Base-by-base conservation (phyloP, 1,284 basidiomycete species). In the Apiotrichum siamense region DNA sequence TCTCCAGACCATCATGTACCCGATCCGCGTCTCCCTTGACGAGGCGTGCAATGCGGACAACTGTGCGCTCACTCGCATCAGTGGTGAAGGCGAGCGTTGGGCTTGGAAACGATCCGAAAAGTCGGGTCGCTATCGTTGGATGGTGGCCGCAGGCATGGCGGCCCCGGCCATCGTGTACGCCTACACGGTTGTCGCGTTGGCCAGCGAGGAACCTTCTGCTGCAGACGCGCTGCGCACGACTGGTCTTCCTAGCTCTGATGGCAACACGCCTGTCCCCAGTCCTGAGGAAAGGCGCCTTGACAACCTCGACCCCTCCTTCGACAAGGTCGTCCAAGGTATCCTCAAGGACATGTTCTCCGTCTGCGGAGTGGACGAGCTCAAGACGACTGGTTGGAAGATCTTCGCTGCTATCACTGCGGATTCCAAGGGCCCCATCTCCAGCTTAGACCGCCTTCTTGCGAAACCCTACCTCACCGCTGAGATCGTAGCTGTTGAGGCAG, bases 101-200 rank as follows among this genome's bases (percentile, higher is more conserved):
- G 37, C 44, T 0, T 74, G 71, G 71, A 50, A 63, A 25, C 57
- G 70, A 2, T 39, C 36, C 2, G 67, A 70, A 41, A 69, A 67
- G 57, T 17, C 55, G 13, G 64, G 64, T 25, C 64, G 58, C 45
- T 44, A 58, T 10, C 49, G 57, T 13, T 70, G 66, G 65, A 52
- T 71, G 35, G 42, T 61, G 20, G 64, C 61, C 1, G 61, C 59
- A 21, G 65, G 65, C 4, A 45, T 51, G 3, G 45, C 47, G 0
- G 55, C 68, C 0, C 60, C 66, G 0, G 53, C 63, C 1, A 33
- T 73, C 24, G 49, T 70, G 15, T 75, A 70, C 54, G 71, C 71
- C 4, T 67, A 67, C 45, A 60, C 66, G 4, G 66, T 68, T 12
- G 62, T 64, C 29, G 65, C 65, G 0, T 42, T 69, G 17, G 47